Base-by-base conservation (phyloP, 2,329 filamentous ascomycete species). In the Fusarium avenaceum region DNA sequence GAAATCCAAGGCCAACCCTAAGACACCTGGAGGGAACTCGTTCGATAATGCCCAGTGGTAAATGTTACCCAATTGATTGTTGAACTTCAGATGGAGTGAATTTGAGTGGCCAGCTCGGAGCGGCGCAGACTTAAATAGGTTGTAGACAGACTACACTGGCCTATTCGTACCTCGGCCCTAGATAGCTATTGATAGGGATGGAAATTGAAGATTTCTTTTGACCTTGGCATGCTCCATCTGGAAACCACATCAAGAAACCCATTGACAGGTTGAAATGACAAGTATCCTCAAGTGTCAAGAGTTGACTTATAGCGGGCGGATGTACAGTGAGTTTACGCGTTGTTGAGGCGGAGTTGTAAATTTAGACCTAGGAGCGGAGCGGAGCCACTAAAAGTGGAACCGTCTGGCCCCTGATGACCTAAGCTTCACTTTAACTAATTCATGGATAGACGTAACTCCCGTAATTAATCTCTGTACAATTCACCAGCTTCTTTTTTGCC, bases 391-490 rank as follows among this genome's bases (percentile, higher is more conserved):
- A 51, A 30, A 42, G 65, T 69, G 65, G 65, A 63, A 51, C 65
- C 65, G 33, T 52, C 32, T 39, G 60, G 32, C 71, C 72, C 72
- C 72, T 74, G 72, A 74, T 73, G 71, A 72, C 69, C 64, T 73
- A 73, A 72, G 67, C 66, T 42, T 46, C n/a, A 42, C 44, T 60
- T 54, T 42, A 42, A 32, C 38, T 26, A 39, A 55, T 62, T 20
- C 40, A 53, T 51, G 46, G 38, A 43, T 10, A 39, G 42, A 35
- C 26, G 45, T 44, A 44, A 44, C 51, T 44, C 43, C 30, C 28
- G 33, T 56, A 40, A 54, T 61, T 68, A 61, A 69, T 65, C 55
- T 68, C 51, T 38, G 30, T 38, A 39, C 49, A 64, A 44, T 47
- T 59, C 28, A 32, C 42, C 54, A 45, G 44, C 42, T 55, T 46